A percentile compares a stretch with the other conserved stretches of the same genome.
These are phyloP conservation scores for Candida frijolesensis DNA, from an alignment of 1,139 yeast genomes.

Conservation along the genomic window DNA sequence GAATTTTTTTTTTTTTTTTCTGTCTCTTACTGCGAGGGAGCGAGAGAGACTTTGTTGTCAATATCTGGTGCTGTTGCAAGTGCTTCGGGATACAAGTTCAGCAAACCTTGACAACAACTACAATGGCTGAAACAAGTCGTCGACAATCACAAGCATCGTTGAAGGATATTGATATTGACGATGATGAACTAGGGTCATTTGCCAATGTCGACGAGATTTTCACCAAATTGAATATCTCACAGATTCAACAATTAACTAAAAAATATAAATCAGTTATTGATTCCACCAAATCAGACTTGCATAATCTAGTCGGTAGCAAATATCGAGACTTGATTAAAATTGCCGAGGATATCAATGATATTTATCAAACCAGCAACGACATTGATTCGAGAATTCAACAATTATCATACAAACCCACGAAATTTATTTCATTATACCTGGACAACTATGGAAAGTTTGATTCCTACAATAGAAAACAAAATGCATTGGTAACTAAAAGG, in stretches of 20 bases:
- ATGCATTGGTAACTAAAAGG: slow-evolving; percentile 20
- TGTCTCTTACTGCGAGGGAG: too few relatives aligned
- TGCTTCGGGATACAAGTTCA: too few relatives aligned
- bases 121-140: slow-evolving; percentile 2
- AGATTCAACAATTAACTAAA: slow-evolving; percentile 34
- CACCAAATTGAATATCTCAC: slow-evolving; percentile 32
- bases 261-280: slow-evolving; percentile 30
- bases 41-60: too few relatives aligned
- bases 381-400: slow-evolving; percentile 33
- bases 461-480: slow-evolving; percentile 19
- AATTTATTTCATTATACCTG: slow-evolving; percentile 30
- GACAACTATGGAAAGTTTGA: slow-evolving; percentile 26
- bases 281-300: slow-evolving; percentile 39
- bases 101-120: neutral
- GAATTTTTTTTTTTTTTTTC: too few relatives aligned
- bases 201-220: slow-evolving; percentile 38
- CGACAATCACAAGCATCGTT: neutral
- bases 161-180: neutral
- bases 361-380: slow-evolving; percentile 43
- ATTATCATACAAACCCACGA: slow-evolving; percentile 35
- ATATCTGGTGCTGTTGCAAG: too few relatives aligned
- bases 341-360: slow-evolving; percentile 65
- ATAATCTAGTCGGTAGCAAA: slow-evolving; percentile 62
- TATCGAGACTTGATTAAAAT: slow-evolving; percentile 69
- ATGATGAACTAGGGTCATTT: slow-evolving; percentile 1